These are phyloP conservation scores for Raffaelea ambrosiae DNA, from an alignment of 2,329 filamentous ascomycete genomes.

Conservation along the genomic window DNA sequence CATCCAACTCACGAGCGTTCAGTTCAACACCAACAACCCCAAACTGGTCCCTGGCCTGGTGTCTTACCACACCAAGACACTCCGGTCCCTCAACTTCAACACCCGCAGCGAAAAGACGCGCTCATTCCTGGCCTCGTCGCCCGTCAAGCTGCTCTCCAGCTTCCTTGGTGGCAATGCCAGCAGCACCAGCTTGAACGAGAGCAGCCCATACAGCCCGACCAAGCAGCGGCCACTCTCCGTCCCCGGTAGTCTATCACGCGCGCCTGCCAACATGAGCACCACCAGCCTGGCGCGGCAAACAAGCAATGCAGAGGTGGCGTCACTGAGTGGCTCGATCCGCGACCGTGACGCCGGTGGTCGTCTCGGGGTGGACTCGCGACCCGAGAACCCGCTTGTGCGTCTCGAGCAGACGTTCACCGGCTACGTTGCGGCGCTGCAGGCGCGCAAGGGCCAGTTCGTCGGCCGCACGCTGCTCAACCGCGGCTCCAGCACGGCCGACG, in stretches of 20 bases:
- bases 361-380: slow-evolving; percentile 22
- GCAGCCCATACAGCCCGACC: slow-evolving; percentile 13
- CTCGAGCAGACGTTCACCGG: slow-evolving; percentile 80
- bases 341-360: slow-evolving; percentile 34
- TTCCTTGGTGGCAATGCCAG: slow-evolving; percentile 58
- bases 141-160: slow-evolving; percentile 82
- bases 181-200: slow-evolving; percentile 32
- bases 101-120: slow-evolving; percentile 56
- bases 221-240: slow-evolving; percentile 7
- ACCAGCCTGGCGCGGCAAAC: not conserved
- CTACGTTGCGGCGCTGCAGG: slow-evolving; percentile 73
- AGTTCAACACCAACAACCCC: slow-evolving; percentile 60
- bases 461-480: slow-evolving; percentile 68
- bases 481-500: slow-evolving; percentile 51
- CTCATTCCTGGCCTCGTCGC: slow-evolving; percentile 68
- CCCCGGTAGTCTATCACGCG: not conserved
- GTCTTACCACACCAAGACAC: slow-evolving; percentile 67
- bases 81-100: slow-evolving; percentile 59
- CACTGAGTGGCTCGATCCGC: slow-evolving; percentile 46
- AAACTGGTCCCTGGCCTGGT: slow-evolving; percentile 60
- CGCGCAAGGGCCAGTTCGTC: slow-evolving; percentile 78
- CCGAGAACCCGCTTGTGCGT: slow-evolving; percentile 59
- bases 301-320: slow-evolving; percentile 23
- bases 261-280: not conserved
- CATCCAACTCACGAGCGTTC: slow-evolving; percentile 60